These are phyloP conservation scores for Dioscorea zingiberensis DNA, from an alignment of 106 monocot genomes.

Conservation along the genomic window DNA sequence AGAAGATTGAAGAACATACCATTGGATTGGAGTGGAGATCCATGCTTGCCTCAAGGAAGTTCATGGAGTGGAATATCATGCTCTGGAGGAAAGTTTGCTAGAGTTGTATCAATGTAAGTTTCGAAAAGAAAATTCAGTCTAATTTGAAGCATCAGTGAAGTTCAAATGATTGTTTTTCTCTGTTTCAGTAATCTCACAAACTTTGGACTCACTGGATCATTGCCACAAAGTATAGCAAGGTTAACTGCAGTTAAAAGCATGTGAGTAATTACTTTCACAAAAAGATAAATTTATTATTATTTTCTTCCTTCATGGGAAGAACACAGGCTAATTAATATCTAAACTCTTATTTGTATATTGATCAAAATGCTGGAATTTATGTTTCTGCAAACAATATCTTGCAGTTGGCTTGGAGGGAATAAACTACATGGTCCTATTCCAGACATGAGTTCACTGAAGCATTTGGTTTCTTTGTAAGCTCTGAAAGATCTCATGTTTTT, in stretches of 20 bases:
- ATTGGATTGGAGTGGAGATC: constrained; percentile 69
- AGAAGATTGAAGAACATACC: constrained; percentile 40
- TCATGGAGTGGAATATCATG: constrained; percentile 63
- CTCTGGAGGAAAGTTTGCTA: constrained; percentile 25
- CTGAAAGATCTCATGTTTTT: background rate
- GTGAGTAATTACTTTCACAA: constrained; percentile 28
- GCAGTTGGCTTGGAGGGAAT: constrained; percentile 47
- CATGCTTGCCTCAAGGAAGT: constrained; percentile 42
- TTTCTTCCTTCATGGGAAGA: too few relatives aligned
- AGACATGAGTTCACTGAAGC: constrained; percentile 30
- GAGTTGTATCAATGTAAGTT: constrained; percentile 61
- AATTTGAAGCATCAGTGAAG: background rate
- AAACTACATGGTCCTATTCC: constrained; percentile 41
- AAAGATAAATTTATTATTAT: background rate
- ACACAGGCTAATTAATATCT: background rate
- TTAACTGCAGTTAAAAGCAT: constrained; percentile 51
- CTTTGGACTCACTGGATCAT: constrained; percentile 30
- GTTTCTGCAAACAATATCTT: background rate
- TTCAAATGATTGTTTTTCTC: background rate
- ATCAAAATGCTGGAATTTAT: background rate
- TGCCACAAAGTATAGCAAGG: constrained; percentile 39
- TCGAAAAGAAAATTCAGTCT: background rate
- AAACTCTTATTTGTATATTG: background rate
- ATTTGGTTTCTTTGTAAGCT: constrained; percentile 40
- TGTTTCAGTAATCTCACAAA: constrained; percentile 44